phyloP scores from a whole-genome alignment of 768 basidiomycete species.

The Trametes meyenii region DNA sequence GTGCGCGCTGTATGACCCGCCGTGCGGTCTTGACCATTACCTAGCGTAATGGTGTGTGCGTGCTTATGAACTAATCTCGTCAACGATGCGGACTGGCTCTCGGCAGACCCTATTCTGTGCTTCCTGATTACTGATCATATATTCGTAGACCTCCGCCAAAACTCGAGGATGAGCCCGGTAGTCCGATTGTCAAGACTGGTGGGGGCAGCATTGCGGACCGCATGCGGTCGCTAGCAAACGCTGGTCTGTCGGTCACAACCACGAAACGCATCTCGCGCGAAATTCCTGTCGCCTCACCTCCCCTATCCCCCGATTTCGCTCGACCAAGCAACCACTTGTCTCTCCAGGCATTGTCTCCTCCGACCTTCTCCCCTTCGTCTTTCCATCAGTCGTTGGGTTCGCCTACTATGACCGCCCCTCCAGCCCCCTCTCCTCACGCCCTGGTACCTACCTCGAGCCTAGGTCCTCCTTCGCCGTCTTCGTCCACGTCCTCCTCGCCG shows the following conservation, averaged over 20 bases:
- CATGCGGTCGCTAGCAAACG: constrained; percentile 71
- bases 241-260: constrained; percentile 62
- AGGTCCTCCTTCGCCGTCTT: constrained; percentile 76
- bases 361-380: constrained; percentile 21
- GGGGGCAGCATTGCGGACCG: constrained; percentile 84
- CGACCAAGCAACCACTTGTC: constrained; percentile 44
- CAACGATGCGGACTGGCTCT: neutral
- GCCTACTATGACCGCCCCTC: constrained; percentile 27
- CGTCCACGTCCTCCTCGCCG: constrained; percentile 69
- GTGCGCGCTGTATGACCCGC: no score
- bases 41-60: no score
- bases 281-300: constrained; percentile 39
- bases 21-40: no score
- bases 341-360: constrained; percentile 34
- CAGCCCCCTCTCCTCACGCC: constrained; percentile 47
- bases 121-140: neutral
- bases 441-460: constrained; percentile 72
- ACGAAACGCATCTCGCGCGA: constrained; percentile 64
- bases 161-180: constrained; percentile 19
- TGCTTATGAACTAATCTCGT: no score
- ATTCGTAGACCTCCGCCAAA: neutral
- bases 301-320: constrained; percentile 34
- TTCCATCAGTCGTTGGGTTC: constrained; percentile 25
- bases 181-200: constrained; percentile 36
- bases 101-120: neutral